phyloP scores from a whole-genome alignment of 2,329 filamentous ascomycete genomes.

The Dryadomyces quercus-mongolicae region DNA sequence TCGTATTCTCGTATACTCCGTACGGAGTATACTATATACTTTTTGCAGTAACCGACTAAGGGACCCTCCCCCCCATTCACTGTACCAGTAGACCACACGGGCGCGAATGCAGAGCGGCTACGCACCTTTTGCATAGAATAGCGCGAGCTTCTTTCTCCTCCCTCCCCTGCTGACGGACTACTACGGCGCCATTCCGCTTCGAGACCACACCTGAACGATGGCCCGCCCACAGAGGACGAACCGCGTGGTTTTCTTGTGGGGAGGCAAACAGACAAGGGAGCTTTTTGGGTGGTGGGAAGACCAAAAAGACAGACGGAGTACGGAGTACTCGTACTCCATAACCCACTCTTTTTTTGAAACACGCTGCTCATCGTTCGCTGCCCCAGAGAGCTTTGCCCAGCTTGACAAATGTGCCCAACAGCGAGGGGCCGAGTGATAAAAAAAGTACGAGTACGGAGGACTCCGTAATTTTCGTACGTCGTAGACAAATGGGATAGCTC shows the following conservation, averaged over 20 bases:
- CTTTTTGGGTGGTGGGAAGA: background rate
- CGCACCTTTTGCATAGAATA: slow-evolving; percentile 3
- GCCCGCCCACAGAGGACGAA: slow-evolving; percentile 1
- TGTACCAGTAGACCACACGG: too few relatives aligned
- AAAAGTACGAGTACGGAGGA: background rate
- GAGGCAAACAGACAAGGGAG: background rate
- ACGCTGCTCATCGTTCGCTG: too few relatives aligned
- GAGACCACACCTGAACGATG: background rate
- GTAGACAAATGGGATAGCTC: too few relatives aligned
- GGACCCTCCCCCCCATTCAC: too few relatives aligned
- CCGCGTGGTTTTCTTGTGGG: slow-evolving; percentile 1
- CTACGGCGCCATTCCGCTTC: background rate
- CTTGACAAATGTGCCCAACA: too few relatives aligned
- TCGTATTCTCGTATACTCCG: too few relatives aligned
- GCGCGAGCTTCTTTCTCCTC: slow-evolving; percentile 2
- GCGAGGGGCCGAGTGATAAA: too few relatives aligned
- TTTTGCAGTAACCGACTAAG: too few relatives aligned
- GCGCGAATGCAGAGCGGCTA: slow-evolving; percentile 8
- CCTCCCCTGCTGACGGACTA: background rate
- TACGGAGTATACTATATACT: too few relatives aligned
- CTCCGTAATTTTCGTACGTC: too few relatives aligned
- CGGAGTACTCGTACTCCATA: background rate
- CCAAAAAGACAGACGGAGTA: background rate
- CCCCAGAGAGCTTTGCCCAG: too few relatives aligned
- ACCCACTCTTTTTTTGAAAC: too few relatives aligned